Evolutionary conservation across 2,329 filamentous ascomycete species (phyloP).

Genomic region (Arthrobotrys conoides): DNA sequence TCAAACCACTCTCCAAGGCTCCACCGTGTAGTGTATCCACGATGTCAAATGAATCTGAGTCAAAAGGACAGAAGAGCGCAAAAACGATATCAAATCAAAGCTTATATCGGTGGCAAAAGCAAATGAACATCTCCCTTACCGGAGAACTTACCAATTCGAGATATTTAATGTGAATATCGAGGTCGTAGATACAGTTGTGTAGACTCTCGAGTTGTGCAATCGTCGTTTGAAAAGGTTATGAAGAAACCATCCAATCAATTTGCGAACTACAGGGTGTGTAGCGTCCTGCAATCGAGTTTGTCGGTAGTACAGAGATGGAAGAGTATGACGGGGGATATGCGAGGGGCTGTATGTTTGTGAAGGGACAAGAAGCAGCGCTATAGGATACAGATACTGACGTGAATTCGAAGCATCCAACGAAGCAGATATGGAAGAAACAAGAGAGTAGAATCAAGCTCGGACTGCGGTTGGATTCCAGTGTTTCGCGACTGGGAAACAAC

Average conservation of each 20-base stretch:
- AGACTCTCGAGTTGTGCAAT: constrained; percentile 55
- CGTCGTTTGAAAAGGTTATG: constrained; percentile 42
- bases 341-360: constrained; percentile 35
- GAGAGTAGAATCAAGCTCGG: constrained; percentile 32
- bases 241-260: constrained; percentile 54
- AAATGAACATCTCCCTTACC: constrained; percentile 40
- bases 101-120: constrained; percentile 34
- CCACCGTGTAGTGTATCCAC: constrained; percentile 22
- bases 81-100: constrained; percentile 18
- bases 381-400: constrained; percentile 25
- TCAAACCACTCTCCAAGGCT: constrained; percentile 35
- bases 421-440: constrained; percentile 22
- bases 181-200: constrained; percentile 32
- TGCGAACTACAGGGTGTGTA: constrained; percentile 36
- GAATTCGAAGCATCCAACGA: constrained; percentile 41
- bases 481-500: constrained; percentile 45
- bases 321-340: constrained; percentile 49
- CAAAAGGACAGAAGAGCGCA: constrained; percentile 26
- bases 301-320: constrained; percentile 54
- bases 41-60: constrained; percentile 3
- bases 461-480: constrained; percentile 12
- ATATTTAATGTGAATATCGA: constrained; percentile 47
- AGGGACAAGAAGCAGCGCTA: constrained; percentile 20
- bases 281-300: constrained; percentile 52
- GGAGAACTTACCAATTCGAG: constrained; percentile 59